Evolutionary conservation across 1,284 basidiomycete species (phyloP).

Genomic region (Boletus putidus): DNA sequence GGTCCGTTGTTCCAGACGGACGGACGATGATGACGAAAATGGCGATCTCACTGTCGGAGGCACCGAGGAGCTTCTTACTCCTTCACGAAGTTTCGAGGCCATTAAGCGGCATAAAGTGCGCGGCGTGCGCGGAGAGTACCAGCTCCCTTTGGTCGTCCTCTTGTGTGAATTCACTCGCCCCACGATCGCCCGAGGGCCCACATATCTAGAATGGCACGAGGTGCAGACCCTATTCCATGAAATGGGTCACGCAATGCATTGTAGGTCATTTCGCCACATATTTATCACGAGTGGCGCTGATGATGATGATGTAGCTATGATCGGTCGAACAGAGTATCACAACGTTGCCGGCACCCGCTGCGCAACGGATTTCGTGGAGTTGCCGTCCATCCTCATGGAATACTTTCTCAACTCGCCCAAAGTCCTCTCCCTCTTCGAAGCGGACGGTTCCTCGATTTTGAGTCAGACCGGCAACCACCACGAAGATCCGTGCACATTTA

Average conservation of each 20-base stretch:
- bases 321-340: slow-evolving; percentile 96
- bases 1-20: slow-evolving; percentile 89
- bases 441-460: slow-evolving; percentile 44
- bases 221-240: slow-evolving; percentile 96
- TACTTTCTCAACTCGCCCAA: slow-evolving; percentile 86
- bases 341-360: slow-evolving; percentile 99
- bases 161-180: slow-evolving; percentile 86
- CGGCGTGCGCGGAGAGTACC: slow-evolving; percentile 70
- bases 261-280: slow-evolving; percentile 52
- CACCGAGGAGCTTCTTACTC: slow-evolving; percentile 39
- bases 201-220: slow-evolving; percentile 89
- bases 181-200: slow-evolving; percentile 60
- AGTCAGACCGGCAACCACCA: slow-evolving; percentile 57
- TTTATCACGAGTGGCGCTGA: slow-evolving; percentile 18
- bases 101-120: slow-evolving; percentile 57
- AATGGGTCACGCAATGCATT: slow-evolving; percentile 99
- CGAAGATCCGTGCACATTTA: slow-evolving; percentile 69
- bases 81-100: slow-evolving; percentile 62
- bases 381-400: slow-evolving; percentile 99
- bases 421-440: slow-evolving; percentile 79
- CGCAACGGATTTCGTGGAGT: slow-evolving; percentile 97
- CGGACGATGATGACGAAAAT: slow-evolving; percentile 83
- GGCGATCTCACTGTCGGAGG: slow-evolving; percentile 60
- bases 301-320: slow-evolving; percentile 72
- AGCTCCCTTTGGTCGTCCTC: slow-evolving; percentile 90